phyloP scores from a whole-genome alignment of 2,329 filamentous ascomycete genomes.

The Curvularia spicifera region DNA sequence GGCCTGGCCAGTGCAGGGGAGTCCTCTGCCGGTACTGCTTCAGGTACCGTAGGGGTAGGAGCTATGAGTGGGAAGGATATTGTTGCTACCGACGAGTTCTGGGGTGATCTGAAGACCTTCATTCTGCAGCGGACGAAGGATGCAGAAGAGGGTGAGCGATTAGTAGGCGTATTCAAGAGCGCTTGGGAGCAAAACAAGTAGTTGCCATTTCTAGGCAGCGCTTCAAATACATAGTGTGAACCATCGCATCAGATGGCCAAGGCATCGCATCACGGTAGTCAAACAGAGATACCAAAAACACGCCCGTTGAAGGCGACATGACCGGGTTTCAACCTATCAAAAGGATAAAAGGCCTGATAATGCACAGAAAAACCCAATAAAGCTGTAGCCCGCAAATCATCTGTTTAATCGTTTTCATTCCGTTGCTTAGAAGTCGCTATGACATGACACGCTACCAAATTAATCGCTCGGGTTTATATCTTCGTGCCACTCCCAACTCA shows the following conservation, averaged over 20 bases:
- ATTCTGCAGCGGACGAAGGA: constrained; percentile 80
- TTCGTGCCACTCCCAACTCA: constrained; percentile 26
- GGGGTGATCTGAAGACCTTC: constrained; percentile 83
- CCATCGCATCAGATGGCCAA: neutral
- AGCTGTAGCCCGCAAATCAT: constrained; percentile 9
- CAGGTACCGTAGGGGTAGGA: constrained; percentile 48
- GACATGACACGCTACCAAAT: constrained; percentile 17
- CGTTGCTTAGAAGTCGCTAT: constrained; percentile 13
- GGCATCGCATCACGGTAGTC: constrained; percentile 13
- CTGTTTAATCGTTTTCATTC: constrained; percentile 21
- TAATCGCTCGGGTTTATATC: constrained; percentile 24
- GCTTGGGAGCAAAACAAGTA: constrained; percentile 65
- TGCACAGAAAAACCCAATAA: constrained; percentile 17
- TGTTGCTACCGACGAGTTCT: constrained; percentile 77
- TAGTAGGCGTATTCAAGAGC: constrained; percentile 71
- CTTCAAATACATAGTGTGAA: neutral
- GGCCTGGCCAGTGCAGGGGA: constrained; percentile 31
- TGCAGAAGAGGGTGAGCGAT: constrained; percentile 66
- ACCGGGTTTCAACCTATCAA: constrained; percentile 27
- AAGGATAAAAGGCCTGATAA: constrained; percentile 21
- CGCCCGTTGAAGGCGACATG: constrained; percentile 33
- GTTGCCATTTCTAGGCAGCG: neutral
- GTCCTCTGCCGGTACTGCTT: constrained; percentile 8
- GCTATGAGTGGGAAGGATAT: constrained; percentile 63
- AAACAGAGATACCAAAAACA: constrained; percentile 22